These are phyloP conservation scores for Rhodotorula mucilaginosa DNA, from an alignment of 1,284 basidiomycete species.

Conservation along the genomic window DNA sequence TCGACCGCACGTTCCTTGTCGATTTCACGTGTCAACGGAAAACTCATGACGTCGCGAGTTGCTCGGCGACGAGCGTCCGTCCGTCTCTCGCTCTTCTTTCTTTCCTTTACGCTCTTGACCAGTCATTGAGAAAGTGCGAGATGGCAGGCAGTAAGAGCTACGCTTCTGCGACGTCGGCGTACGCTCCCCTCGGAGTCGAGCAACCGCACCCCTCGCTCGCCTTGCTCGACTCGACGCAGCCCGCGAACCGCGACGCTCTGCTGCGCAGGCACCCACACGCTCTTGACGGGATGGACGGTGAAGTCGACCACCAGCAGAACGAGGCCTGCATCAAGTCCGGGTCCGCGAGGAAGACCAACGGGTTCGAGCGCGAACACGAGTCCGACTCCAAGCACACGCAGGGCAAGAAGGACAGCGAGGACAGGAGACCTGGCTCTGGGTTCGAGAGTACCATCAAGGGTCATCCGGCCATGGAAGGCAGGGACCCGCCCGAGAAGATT, in stretches of 20 bases:
- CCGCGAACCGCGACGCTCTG: not conserved
- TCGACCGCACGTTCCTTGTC: not conserved
- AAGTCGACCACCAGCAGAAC: not conserved
- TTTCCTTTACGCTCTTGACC: not conserved
- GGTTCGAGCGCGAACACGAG: not conserved
- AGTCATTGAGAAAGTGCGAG: not conserved
- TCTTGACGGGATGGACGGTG: not conserved
- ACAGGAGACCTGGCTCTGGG: not conserved
- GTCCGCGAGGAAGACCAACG: not conserved
- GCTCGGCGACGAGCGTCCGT: not conserved
- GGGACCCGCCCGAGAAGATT: slow-evolving; percentile 1
- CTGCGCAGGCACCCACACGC: not conserved
- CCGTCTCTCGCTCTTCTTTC: not conserved
- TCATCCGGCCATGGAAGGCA: not conserved
- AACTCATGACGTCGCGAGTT: not conserved
- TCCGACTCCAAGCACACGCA: not conserved
- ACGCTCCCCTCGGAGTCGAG: not conserved
- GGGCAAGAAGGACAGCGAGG: no score
- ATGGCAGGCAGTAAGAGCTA: not conserved
- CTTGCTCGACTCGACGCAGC: slow-evolving; percentile 1
- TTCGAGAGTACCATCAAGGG: slow-evolving; percentile 1
- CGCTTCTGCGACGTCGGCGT: not conserved
- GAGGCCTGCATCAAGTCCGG: not conserved
- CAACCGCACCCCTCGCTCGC: slow-evolving; percentile 2
- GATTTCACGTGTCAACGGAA: not conserved